These are phyloP conservation scores for Ceratocystis colombiana DNA, from an alignment of 2,329 filamentous ascomycete species.

Conservation along the genomic window DNA sequence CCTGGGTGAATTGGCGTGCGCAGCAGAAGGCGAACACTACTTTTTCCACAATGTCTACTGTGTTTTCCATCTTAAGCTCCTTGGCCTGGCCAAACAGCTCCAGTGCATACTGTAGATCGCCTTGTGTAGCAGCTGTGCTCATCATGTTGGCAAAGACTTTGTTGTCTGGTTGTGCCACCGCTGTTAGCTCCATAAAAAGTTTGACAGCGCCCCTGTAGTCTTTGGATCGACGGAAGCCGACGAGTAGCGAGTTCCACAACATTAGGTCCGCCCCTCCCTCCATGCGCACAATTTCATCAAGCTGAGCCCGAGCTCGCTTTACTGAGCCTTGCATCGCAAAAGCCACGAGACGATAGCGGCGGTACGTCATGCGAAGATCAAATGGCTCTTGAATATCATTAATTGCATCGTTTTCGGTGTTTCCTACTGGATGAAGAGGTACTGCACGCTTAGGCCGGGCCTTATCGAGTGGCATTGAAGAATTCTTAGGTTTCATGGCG, in stretches of 20 bases:
- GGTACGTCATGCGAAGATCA: constrained; percentile 17
- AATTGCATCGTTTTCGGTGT: constrained; percentile 17
- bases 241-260: constrained; percentile 69
- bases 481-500: not conserved
- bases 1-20: constrained; percentile 34
- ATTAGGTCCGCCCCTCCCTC: constrained; percentile 41
- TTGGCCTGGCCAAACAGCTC: constrained; percentile 56
- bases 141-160: constrained; percentile 65
- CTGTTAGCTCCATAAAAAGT: constrained; percentile 52
- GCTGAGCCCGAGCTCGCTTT: constrained; percentile 21
- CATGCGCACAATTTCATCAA: constrained; percentile 19
- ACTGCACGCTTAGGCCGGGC: not conserved
- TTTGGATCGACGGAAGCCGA: constrained; percentile 55
- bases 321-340: constrained; percentile 21
- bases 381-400: constrained; percentile 1
- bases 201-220: constrained; percentile 57
- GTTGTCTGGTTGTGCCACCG: constrained; percentile 44
- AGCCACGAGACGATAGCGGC: constrained; percentile 20
- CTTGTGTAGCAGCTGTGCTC: constrained; percentile 57
- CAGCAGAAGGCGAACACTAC: constrained; percentile 39
- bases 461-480: not conserved
- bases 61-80: constrained; percentile 41
- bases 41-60: constrained; percentile 33
- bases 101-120: constrained; percentile 61
- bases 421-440: constrained; percentile 1